These are phyloP conservation scores for Leccinum subspadiceum DNA, from an alignment of 1,284 basidiomycete species.

Conservation along the genomic window DNA sequence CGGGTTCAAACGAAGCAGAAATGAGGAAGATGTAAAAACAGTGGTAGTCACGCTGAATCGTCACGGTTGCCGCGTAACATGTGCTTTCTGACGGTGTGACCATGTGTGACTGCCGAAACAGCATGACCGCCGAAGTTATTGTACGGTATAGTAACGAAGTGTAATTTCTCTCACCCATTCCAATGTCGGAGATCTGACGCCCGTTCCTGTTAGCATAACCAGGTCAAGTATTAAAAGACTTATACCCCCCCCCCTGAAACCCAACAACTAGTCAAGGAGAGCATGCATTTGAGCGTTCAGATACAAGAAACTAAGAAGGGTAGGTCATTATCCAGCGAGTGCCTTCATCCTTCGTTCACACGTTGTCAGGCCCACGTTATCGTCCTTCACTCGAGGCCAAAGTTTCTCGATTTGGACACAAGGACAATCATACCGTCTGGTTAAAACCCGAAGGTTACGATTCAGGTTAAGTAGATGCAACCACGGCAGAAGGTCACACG, in stretches of 20 bases:
- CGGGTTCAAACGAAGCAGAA: too few relatives aligned
- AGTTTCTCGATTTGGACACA: conserved; percentile 75
- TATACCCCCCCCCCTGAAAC: conserved; percentile 64
- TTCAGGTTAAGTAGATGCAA: conserved; percentile 49
- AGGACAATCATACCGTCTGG: conserved; percentile 77
- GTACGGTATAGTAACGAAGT: conserved; percentile 40
- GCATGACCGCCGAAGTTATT: too few relatives aligned
- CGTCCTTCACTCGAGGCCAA: conserved; percentile 91
- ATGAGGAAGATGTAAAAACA: too few relatives aligned
- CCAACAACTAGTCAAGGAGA: conserved; percentile 71
- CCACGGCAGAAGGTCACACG: background rate
- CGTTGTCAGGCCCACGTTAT: conserved; percentile 74
- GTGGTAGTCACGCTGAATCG: too few relatives aligned
- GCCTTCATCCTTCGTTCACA: background rate
- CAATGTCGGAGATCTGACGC: conserved; percentile 4
- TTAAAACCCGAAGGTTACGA: conserved; percentile 90
- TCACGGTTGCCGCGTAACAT: too few relatives aligned
- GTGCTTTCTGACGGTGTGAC: too few relatives aligned
- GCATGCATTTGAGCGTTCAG: conserved; percentile 76
- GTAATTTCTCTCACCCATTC: conserved; percentile 7
- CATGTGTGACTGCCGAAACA: too few relatives aligned
- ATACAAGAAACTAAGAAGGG: conserved; percentile 87
- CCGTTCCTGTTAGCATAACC: conserved; percentile 50
- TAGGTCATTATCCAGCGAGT: conserved; percentile 18
- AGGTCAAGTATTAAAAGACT: conserved; percentile 75